Conservation (phyloP, 2,329 filamentous ascomycete species). For the Penicillium capsulatum region DNA sequence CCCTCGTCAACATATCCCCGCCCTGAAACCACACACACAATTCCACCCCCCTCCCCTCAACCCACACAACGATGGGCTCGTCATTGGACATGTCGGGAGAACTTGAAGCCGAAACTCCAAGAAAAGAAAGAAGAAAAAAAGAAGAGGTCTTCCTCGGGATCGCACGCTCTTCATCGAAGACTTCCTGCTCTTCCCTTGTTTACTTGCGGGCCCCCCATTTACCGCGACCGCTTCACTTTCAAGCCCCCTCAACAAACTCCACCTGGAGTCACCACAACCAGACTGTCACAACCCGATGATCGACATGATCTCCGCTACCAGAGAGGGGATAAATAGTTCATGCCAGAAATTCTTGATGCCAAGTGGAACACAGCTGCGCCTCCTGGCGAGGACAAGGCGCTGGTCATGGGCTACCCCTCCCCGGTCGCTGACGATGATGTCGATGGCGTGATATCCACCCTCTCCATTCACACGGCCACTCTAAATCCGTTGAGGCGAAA, state of each 20-base stretch:
- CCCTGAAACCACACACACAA: constrained; percentile 16
- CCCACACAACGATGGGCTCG: constrained; percentile 6
- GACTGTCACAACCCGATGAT: constrained; percentile 10
- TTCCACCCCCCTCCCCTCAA: constrained; percentile 7
- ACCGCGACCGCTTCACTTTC: constrained; percentile 23
- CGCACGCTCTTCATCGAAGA: constrained; percentile 1
- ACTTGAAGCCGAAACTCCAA: not conserved
- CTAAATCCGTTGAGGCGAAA: not conserved
- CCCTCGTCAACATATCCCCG: constrained; percentile 7
- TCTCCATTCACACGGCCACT: constrained; percentile 4
- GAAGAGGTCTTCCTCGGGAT: not conserved
- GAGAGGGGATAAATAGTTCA: constrained; percentile 1
- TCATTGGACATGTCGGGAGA: constrained; percentile 11
- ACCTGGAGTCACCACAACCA: constrained; percentile 8
- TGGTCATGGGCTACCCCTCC: constrained; percentile 20
- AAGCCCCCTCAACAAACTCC: constrained; percentile 14
- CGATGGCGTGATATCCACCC: constrained; percentile 22
- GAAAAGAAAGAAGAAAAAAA: too few species aligned
- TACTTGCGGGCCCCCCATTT: constrained; percentile 15
- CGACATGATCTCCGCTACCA: constrained; percentile 11
- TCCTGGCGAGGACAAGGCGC: constrained; percentile 8
- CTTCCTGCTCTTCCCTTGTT: constrained; percentile 15
- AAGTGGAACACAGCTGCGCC: constrained; percentile 3
- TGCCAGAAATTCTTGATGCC: constrained; percentile 6
- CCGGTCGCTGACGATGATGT: constrained; percentile 19